Evolutionary conservation across 345 rosid genomes (phyloP).

Genomic region (Eutrema yunnanense): DNA sequence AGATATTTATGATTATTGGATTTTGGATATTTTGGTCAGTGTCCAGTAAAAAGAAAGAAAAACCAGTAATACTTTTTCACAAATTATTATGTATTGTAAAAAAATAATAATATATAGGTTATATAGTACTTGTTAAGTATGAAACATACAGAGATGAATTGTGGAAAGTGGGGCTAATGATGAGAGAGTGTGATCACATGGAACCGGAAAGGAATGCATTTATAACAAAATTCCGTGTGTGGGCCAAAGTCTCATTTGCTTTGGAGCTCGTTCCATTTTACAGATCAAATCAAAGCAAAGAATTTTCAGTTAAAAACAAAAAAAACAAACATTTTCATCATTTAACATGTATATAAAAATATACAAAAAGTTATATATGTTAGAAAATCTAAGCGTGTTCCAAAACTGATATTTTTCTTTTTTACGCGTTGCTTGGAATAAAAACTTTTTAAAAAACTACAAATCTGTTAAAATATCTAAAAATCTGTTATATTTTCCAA

Average conservation of each 20-base stretch:
- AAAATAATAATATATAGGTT: no score
- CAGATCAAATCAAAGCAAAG: neutral
- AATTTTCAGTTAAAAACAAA: neutral
- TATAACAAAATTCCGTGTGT: neutral
- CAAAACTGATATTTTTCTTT: neutral
- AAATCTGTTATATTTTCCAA: neutral
- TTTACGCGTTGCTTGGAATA: neutral
- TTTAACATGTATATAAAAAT: neutral
- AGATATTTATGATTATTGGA: no score
- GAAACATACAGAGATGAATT: no score
- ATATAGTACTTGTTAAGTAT: no score
- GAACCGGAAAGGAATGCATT: neutral
- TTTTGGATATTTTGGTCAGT: no score
- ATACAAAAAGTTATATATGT: neutral
- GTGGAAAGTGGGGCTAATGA: neutral
- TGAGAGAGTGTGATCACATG: slow-evolving; percentile 8
- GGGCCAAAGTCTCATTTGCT: neutral
- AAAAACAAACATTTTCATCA: neutral
- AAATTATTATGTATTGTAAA: no score
- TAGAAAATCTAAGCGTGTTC: neutral
- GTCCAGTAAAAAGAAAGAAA: no score
- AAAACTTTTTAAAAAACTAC: neutral
- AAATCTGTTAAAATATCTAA: neutral
- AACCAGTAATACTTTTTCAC: no score
- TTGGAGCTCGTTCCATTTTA: neutral